A percentile compares a stretch with the other conserved stretches of the same genome.
These are phyloP conservation scores for Pelargonium citronellum DNA, from an alignment of 441 rosid species.

Conservation along the genomic window DNA sequence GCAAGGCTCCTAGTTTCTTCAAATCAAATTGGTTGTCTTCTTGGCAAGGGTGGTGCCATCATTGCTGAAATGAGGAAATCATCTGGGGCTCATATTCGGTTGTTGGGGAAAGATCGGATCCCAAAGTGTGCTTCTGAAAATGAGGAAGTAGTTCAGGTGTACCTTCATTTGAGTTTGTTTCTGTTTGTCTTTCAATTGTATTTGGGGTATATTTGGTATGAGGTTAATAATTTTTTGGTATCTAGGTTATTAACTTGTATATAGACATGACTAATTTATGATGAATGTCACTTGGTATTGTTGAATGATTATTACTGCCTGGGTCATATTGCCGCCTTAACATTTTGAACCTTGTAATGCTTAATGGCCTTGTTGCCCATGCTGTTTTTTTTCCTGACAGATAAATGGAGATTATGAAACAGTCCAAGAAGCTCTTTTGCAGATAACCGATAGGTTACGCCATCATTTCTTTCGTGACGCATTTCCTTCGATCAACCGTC, in stretches of 20 bases:
- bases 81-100: constrained; percentile 65
- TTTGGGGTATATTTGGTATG: background rate
- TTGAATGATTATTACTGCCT: constrained; percentile 3
- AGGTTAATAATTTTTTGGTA: background rate
- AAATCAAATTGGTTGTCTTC: constrained; percentile 69
- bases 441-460: constrained; percentile 58
- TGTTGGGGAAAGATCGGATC: constrained; percentile 61
- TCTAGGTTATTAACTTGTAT: background rate
- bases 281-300: background rate
- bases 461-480: constrained; percentile 56
- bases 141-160: constrained; percentile 75
- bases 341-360: constrained; percentile 2
- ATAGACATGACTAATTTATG: background rate
- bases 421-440: constrained; percentile 66
- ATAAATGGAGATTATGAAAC: constrained; percentile 58
- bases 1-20: constrained; percentile 62
- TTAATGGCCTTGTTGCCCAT: constrained; percentile 6
- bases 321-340: background rate
- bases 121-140: constrained; percentile 67
- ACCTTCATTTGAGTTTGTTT: constrained; percentile 10
- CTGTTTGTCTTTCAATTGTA: background rate
- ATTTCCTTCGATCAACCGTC: constrained; percentile 45
- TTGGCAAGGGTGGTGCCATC: constrained; percentile 70
- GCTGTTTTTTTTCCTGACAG: constrained; percentile 28
- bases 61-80: constrained; percentile 70